Evolutionary conservation across 192 early-diverging fungal genomes (phyloP).

Genomic region (Backusella mclennaniae): DNA sequence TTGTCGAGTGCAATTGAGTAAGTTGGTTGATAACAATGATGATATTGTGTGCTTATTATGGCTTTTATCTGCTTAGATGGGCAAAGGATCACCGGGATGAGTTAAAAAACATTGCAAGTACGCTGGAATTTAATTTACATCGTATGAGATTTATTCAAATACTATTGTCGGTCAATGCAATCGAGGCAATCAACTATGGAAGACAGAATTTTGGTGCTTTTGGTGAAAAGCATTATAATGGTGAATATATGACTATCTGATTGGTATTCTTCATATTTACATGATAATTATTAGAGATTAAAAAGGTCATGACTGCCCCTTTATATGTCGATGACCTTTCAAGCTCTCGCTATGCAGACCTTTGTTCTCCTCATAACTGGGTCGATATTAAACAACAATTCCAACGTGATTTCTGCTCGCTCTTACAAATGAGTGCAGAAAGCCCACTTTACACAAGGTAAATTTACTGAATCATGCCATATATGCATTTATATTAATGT

Average conservation of each 20-base stretch:
- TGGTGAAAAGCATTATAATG: conserved; percentile 57
- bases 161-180: conserved; percentile 40
- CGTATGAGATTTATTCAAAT: conserved; percentile 76
- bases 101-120: conserved; percentile 54
- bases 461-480: not conserved
- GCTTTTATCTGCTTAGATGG: conserved; percentile 58
- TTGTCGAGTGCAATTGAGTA: conserved; percentile 64
- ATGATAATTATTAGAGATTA: conserved; percentile 38
- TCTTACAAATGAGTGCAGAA: conserved; percentile 69
- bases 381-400: conserved; percentile 65
- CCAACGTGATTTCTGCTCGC: conserved; percentile 75
- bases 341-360: conserved; percentile 46
- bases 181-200: conserved; percentile 77
- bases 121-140: conserved; percentile 90
- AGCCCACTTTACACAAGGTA: conserved; percentile 71
- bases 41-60: not conserved
- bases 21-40: conserved; percentile 1
- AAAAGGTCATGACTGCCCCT: conserved; percentile 44
- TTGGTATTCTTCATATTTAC: too few relatives aligned
- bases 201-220: conserved; percentile 68
- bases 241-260: conserved; percentile 15
- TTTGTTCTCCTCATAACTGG: conserved; percentile 40
- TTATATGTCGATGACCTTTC: conserved; percentile 26
- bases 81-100: conserved; percentile 53
- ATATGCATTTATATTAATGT: not conserved